These are phyloP conservation scores for Phanerochaete carnosa DNA, from an alignment of 768 basidiomycete genomes.

Conservation along the genomic window DNA sequence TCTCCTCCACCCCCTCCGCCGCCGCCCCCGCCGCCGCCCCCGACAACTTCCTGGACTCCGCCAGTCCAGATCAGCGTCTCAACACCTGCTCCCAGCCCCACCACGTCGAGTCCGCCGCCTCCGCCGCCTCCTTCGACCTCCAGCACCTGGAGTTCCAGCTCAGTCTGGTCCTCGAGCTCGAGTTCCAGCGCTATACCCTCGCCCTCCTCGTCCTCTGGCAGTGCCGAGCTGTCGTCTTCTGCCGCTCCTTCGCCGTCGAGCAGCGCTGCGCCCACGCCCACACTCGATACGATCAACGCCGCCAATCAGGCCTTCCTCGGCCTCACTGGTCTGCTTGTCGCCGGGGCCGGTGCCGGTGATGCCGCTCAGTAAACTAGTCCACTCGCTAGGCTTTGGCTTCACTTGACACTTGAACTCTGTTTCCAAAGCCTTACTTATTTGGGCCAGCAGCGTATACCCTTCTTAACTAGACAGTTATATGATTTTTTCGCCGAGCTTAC, in stretches of 20 bases:
- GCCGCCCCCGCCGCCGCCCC: not conserved
- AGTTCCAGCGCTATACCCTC: slow-evolving; percentile 11
- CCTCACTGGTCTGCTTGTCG: slow-evolving; percentile 21
- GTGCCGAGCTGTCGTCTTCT: slow-evolving; percentile 11
- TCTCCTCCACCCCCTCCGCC: slow-evolving; percentile 15
- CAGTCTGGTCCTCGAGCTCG: slow-evolving; percentile 21
- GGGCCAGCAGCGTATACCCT: not conserved
- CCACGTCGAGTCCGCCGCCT: slow-evolving; percentile 25
- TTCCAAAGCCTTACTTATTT: not conserved
- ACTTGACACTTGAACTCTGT: not conserved
- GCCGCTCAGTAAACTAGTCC: slow-evolving; percentile 2
- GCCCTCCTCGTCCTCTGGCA: slow-evolving; percentile 15
- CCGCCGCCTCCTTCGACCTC: slow-evolving; percentile 19
- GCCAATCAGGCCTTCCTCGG: slow-evolving; percentile 29
- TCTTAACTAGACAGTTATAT: not conserved
- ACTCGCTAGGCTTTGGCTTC: not conserved
- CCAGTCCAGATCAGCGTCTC: slow-evolving; percentile 13
- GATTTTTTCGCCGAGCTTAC: not conserved
- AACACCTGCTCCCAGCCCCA: slow-evolving; percentile 22
- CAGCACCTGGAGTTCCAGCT: slow-evolving; percentile 7
- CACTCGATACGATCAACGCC: slow-evolving; percentile 31
- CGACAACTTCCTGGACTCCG: not conserved
- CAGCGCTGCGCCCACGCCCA: slow-evolving; percentile 1
- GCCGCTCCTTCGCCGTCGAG: not conserved
- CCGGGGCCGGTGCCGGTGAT: slow-evolving; percentile 13